Conservation (phyloP, 495 filamentous ascomycete genomes). For the Hyaloscypha variabilis region DNA sequence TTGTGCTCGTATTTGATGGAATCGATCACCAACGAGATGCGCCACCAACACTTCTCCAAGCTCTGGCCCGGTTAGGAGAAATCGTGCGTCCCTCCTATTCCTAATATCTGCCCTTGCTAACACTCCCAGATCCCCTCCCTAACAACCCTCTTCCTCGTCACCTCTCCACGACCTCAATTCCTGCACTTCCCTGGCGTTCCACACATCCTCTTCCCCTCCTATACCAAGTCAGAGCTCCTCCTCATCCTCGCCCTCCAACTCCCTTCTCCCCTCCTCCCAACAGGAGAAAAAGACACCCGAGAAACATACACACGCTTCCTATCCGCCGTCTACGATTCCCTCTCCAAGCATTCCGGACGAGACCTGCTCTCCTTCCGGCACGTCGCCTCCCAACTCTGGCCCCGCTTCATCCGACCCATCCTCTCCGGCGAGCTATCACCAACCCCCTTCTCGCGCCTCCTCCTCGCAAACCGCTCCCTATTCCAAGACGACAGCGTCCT, state of each 20-base stretch:
- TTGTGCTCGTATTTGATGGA: conserved; percentile 88
- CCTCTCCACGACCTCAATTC: conserved; percentile 67
- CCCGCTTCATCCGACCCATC: conserved; percentile 68
- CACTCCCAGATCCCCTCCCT: conserved; percentile 74
- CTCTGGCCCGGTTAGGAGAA: conserved; percentile 76
- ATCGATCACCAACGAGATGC: conserved; percentile 87
- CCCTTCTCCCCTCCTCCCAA: conserved; percentile 35
- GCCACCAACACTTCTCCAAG: conserved; percentile 78
- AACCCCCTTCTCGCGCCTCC: conserved; percentile 79
- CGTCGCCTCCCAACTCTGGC: conserved; percentile 66
- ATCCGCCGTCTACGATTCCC: conserved; percentile 71
- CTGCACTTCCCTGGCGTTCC: conserved; percentile 74
- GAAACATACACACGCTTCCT: conserved; percentile 84
- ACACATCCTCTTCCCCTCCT: conserved; percentile 82
- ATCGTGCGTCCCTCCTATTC: conserved; percentile 52
- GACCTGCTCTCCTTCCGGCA: conserved; percentile 63
- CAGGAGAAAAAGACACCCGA: conserved; percentile 39
- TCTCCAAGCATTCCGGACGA: conserved; percentile 65
- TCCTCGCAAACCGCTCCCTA: conserved; percentile 70
- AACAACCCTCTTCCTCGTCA: conserved; percentile 77
- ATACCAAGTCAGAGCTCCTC: conserved; percentile 78
- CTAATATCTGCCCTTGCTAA: background rate
- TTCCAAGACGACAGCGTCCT: conserved; percentile 79
- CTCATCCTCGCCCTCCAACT: conserved; percentile 61
- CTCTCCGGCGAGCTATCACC: conserved; percentile 63